Base-by-base conservation (phyloP, 257 asterid genomes). In the Plantago major region DNA sequence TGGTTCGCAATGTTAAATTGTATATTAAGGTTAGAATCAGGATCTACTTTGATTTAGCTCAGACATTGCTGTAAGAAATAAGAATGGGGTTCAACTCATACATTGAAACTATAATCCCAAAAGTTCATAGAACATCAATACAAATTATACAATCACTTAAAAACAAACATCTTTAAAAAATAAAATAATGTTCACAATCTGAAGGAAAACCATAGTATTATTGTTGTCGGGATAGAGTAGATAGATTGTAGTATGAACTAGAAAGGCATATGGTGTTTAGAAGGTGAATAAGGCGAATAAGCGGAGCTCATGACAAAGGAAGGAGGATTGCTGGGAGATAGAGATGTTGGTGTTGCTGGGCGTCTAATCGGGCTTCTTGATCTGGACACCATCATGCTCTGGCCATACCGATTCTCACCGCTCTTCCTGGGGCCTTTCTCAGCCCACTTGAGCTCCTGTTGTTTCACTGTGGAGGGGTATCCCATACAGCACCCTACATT, bases 361-460 rank as follows among this genome's bases (percentile, higher is more conserved):
- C 7, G 56, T 2, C 37, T 43, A 8, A 58, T 13, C 8, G 82
- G 82, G 68, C 77, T 79, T 61, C 79, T 71, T 40, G 90, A 48
- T 67, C 68, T 78, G 9, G 92, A 71, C 49, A 55, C 68, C 78
- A 77, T 67, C 64, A 71, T 56, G 38, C 84, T 78, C 14, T 68
- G 79, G 45, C 68, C 71, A 11, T 76, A 72, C 51, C 61, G 54
- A 49, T 75, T 75, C 19, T 72, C 88, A 6, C 85, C 82, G 59
- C 73, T 76, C 62, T 81, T 71, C 68, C 85, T 75, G 1, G 95
- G 78, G 15, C 96, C 95, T 62, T 73, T 85, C 79, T 88, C 96
- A 7, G 88, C 95, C 95, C 96, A 88, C 74, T 69, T 76, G 17
- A 88, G 81, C 70, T 88, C 96, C 56, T 88, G 92, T 51, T 79